Evolutionary conservation across 352 stramenopile species (phyloP).

Genomic region (Lagenidium giganteum): DNA sequence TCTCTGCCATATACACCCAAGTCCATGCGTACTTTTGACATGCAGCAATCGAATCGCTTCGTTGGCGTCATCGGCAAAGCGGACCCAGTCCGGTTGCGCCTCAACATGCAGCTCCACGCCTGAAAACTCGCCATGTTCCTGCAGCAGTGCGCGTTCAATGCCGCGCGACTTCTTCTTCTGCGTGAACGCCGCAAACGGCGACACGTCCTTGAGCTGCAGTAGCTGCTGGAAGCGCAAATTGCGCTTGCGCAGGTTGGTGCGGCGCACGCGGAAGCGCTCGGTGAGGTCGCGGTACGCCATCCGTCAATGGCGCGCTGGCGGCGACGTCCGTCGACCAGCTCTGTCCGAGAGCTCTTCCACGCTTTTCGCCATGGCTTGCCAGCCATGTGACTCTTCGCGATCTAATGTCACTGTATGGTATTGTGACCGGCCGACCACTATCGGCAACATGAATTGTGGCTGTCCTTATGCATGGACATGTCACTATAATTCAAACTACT

Average conservation of each 20-base stretch:
- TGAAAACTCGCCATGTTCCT: slow-evolving; percentile 41
- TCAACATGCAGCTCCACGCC: slow-evolving; percentile 24
- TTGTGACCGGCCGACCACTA: too few relatives aligned
- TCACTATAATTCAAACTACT: too few relatives aligned
- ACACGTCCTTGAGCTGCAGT: slow-evolving; percentile 31
- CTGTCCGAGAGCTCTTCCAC: too few relatives aligned
- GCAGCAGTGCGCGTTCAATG: slow-evolving; percentile 62
- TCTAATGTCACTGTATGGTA: too few relatives aligned
- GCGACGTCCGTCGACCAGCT: too few relatives aligned
- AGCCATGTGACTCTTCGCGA: too few relatives aligned
- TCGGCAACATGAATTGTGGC: too few relatives aligned
- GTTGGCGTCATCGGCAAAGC: slow-evolving; percentile 56
- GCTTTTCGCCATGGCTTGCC: too few relatives aligned
- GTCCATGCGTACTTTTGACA: slow-evolving; percentile 48
- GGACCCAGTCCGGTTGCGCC: slow-evolving; percentile 50
- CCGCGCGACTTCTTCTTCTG: slow-evolving; percentile 40
- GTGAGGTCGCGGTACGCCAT: slow-evolving; percentile 72
- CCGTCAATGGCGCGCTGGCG: too few relatives aligned
- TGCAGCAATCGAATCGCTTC: slow-evolving; percentile 59
- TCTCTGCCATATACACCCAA: too few relatives aligned
- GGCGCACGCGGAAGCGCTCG: slow-evolving; percentile 31
- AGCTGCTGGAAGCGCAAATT: slow-evolving; percentile 60
- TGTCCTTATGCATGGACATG: too few relatives aligned
- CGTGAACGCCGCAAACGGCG: slow-evolving; percentile 29
- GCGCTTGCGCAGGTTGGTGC: slow-evolving; percentile 40